Conservation (phyloP, 768 basidiomycete genomes). For the Rhodotorula taiwanensis region DNA sequence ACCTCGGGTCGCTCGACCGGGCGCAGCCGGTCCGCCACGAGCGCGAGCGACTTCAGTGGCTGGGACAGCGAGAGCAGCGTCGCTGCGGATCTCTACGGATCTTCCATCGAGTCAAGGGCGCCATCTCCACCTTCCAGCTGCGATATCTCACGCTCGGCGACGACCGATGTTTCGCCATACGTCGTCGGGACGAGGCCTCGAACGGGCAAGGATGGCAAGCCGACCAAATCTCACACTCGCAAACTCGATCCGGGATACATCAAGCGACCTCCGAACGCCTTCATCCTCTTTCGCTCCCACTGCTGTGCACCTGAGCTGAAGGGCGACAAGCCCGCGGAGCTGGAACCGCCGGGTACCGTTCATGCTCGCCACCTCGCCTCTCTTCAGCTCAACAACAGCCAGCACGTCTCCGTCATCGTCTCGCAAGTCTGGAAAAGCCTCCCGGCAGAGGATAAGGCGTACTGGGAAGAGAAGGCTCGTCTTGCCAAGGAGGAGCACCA, state of each 20-base stretch:
- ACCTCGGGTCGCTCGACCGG: not conserved
- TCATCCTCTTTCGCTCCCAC: conserved; percentile 41
- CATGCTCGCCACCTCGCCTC: conserved; percentile 30
- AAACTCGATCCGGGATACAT: conserved; percentile 41
- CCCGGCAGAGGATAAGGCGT: conserved; percentile 29
- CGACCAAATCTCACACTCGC: conserved; percentile 37
- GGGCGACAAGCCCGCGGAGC: not conserved
- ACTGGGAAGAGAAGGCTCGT: conserved; percentile 36
- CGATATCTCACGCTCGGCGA: not conserved
- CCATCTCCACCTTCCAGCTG: conserved; percentile 1
- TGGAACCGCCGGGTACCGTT: conserved; percentile 24
- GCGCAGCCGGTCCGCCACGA: conserved; percentile 14
- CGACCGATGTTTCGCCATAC: conserved; percentile 1
- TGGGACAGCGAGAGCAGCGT: conserved; percentile 24
- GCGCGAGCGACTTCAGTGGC: conserved; percentile 17
- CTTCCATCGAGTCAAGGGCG: conserved; percentile 6
- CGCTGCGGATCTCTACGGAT: conserved; percentile 8
- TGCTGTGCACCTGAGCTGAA: conserved; percentile 13
- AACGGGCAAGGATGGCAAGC: conserved; percentile 22
- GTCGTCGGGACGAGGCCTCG: not conserved
- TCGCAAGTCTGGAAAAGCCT: conserved; percentile 36
- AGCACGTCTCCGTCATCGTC: conserved; percentile 40
- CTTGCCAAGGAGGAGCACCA: conserved; percentile 38
- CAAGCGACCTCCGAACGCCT: conserved; percentile 42
- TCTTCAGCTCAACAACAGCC: conserved; percentile 34